Percentiles rank a stretch among this genome's conserved stretches.
Evolutionary conservation across 2,329 filamentous ascomycete species (phyloP).

Genomic region (Curvularia sp.): DNA sequence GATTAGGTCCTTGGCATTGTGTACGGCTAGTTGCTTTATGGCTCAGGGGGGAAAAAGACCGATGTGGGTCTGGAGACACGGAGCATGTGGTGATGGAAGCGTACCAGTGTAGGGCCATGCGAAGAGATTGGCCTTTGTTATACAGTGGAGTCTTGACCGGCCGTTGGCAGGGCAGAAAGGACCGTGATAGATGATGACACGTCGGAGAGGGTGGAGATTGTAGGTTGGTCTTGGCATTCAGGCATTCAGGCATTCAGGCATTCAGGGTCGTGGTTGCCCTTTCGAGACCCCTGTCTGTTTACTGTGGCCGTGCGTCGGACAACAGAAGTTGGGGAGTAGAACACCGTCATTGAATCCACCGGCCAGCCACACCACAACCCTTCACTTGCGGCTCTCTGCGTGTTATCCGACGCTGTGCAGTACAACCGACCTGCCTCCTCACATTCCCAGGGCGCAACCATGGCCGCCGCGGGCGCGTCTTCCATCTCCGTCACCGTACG

Average conservation of each 20-base stretch:
- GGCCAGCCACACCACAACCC: constrained; percentile 20
- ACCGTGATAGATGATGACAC: constrained; percentile 8
- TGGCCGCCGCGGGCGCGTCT: constrained; percentile 56
- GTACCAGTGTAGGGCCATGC: not conserved
- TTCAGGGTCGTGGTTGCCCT: constrained; percentile 32
- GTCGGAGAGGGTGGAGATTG: constrained; percentile 14
- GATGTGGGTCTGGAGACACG: not conserved
- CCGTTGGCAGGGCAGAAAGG: constrained; percentile 1
- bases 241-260: too few relatives aligned
- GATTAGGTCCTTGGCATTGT: not conserved
- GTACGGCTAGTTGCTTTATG: not conserved
- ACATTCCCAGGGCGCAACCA: constrained; percentile 31
- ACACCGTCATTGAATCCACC: constrained; percentile 37
- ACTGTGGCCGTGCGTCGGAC: constrained; percentile 30
- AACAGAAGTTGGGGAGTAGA: constrained; percentile 25
- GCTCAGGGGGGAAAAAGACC: not conserved
- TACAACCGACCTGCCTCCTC: constrained; percentile 14
- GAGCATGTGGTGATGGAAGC: not conserved
- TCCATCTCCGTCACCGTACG: constrained; percentile 63
- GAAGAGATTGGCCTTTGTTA: not conserved
- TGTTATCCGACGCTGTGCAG: constrained; percentile 24
- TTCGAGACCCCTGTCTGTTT: constrained; percentile 41
- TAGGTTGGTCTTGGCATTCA: constrained; percentile 18
- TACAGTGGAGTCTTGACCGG: not conserved
- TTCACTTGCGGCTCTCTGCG: constrained; percentile 26